phyloP scores from a whole-genome alignment of 129 eudicot genomes.

The Kitagawia praeruptora region DNA sequence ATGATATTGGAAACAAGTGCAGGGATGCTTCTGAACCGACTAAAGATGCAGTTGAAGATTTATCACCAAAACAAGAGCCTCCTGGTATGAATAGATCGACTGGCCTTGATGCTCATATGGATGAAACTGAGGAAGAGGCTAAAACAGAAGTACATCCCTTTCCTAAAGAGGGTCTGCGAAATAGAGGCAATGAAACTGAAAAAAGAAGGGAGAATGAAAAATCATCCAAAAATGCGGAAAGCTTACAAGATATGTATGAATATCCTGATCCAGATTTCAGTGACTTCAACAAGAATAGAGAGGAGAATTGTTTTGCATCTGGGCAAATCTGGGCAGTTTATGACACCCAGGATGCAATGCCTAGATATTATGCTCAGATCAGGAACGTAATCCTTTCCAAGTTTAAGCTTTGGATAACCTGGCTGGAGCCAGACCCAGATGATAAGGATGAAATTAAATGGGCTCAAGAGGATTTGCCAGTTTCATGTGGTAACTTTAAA shows the following conservation, averaged over 20 bases:
- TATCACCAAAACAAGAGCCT: conserved; percentile 18
- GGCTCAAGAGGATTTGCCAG: conserved; percentile 43
- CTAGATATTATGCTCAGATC: conserved; percentile 66
- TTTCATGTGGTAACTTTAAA: conserved; percentile 54
- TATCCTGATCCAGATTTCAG: conserved; percentile 55
- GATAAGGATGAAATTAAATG: conserved; percentile 34
- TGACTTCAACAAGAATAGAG: conserved; percentile 44
- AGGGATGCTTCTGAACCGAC: not conserved
- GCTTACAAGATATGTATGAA: conserved; percentile 24
- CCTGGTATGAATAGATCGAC: not conserved
- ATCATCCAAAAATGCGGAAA: not conserved
- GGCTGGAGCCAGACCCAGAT: conserved; percentile 57
- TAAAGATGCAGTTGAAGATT: conserved; percentile 5
- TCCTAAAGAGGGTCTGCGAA: not conserved
- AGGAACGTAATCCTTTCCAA: conserved; percentile 25
- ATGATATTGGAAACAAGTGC: not conserved
- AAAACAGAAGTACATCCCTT: not conserved
- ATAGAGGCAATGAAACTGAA: conserved; percentile 19
- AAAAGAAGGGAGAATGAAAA: not conserved
- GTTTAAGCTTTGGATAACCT: conserved; percentile 34
- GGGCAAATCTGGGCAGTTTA: conserved; percentile 75
- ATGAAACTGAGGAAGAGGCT: conserved; percentile 12
- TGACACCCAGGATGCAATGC: conserved; percentile 62
- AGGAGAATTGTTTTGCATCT: conserved; percentile 23
- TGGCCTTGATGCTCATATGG: not conserved